phyloP scores from a whole-genome alignment of 768 basidiomycete genomes.

The Boletales sp. region DNA sequence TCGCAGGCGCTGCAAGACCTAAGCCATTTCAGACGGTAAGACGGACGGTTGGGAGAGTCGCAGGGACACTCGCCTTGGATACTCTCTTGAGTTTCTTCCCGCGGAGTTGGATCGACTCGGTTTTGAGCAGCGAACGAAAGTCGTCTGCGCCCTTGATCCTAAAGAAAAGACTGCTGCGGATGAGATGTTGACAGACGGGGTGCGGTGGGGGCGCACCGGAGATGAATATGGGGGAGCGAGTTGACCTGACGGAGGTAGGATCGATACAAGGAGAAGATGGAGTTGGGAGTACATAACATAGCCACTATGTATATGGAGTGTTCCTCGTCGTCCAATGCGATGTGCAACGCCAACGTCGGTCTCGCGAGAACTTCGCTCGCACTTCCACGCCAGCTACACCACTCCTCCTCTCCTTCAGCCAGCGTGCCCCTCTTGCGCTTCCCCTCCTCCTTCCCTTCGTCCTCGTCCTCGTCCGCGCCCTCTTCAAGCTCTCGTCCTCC shows the following conservation, averaged over 20 bases:
- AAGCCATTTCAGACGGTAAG: background rate
- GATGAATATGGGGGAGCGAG: conserved; percentile 43
- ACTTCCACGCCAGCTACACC: conserved; percentile 14
- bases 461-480: background rate
- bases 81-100: conserved; percentile 46
- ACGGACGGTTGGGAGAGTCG: background rate
- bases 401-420: conserved; percentile 5
- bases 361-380: conserved; percentile 8
- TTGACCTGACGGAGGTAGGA: conserved; percentile 39
- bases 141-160: conserved; percentile 57
- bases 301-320: conserved; percentile 17
- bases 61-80: conserved; percentile 39
- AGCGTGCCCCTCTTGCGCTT: conserved; percentile 17
- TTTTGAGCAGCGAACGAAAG: conserved; percentile 43
- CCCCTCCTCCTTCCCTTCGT: background rate
- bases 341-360: background rate
- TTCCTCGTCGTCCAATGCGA: conserved; percentile 11
- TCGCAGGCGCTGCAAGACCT: conserved; percentile 55
- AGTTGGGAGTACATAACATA: conserved; percentile 2
- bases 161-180: conserved; percentile 54
- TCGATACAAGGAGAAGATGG: conserved; percentile 35
- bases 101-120: conserved; percentile 30
- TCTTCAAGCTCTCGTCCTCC: conserved; percentile 25
- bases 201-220: conserved; percentile 34
- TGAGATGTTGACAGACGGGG: background rate